Evolutionary conservation across 257 asterid species (phyloP).

Genomic region (Penstemon davidsonii): DNA sequence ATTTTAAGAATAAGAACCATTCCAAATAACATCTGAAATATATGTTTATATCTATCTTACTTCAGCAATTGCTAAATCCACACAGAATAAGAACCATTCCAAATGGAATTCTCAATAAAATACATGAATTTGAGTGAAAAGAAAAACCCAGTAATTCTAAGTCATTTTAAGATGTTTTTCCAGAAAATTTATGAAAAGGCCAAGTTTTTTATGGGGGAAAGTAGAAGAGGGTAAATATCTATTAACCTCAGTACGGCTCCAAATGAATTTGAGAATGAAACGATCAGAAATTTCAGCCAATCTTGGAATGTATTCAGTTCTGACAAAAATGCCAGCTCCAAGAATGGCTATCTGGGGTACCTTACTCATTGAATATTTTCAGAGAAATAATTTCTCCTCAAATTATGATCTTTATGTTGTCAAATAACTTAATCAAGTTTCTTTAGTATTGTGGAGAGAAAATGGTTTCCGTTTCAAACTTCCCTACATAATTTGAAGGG

Average conservation of each 20-base stretch:
- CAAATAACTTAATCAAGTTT: too few relatives aligned
- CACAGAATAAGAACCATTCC: background rate
- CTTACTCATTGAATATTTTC: constrained; percentile 29
- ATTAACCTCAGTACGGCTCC: constrained; percentile 73
- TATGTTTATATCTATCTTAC: background rate
- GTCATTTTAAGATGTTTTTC: background rate
- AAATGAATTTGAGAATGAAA: constrained; percentile 53
- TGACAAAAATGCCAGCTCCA: constrained; percentile 75
- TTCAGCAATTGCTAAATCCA: background rate
- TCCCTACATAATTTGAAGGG: too few relatives aligned
- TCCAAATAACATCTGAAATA: background rate
- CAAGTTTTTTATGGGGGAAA: background rate
- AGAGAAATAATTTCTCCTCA: background rate
- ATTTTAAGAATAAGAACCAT: too few relatives aligned
- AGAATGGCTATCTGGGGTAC: constrained; percentile 57
- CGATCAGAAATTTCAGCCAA: constrained; percentile 60
- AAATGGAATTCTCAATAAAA: background rate
- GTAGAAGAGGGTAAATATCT: background rate
- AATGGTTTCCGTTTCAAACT: too few relatives aligned
- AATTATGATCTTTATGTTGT: background rate
- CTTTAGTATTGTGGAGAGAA: too few relatives aligned
- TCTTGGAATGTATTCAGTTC: constrained; percentile 63
- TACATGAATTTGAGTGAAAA: background rate
- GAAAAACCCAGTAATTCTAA: background rate
- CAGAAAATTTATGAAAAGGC: background rate